phyloP scores from a whole-genome alignment of 352 stramenopile species.

The Globisporangium spinosum region DNA sequence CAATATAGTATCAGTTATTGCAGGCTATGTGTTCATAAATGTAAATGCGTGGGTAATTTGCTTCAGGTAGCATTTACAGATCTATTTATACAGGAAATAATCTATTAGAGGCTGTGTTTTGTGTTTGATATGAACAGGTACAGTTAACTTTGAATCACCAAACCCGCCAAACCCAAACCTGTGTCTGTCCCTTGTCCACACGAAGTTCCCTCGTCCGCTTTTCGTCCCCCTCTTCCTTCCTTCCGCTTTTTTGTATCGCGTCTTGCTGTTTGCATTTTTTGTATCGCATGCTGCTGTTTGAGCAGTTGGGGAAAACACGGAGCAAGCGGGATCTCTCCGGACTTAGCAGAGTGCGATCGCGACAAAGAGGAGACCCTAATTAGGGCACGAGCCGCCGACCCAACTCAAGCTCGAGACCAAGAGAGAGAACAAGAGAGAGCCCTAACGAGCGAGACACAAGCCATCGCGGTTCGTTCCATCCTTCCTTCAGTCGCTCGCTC shows the following conservation, averaged over 20 bases:
- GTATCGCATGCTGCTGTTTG: neutral
- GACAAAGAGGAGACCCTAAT: constrained; percentile 13
- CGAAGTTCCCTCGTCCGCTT: neutral
- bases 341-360: neutral
- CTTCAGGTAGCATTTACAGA: neutral
- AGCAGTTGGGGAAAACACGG: neutral
- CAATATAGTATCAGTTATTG: no score
- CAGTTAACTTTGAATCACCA: neutral
- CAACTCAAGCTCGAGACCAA: neutral
- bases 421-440: neutral
- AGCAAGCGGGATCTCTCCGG: neutral
- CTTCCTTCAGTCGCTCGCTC: neutral
- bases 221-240: neutral
- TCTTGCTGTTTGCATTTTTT: neutral
- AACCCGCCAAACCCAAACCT: neutral
- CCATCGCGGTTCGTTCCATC: no score
- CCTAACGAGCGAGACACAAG: neutral
- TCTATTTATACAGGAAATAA: neutral
- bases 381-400: neutral
- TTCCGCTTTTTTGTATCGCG: constrained; percentile 1
- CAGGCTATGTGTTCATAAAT: neutral
- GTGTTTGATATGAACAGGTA: neutral
- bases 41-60: neutral
- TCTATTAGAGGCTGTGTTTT: neutral
- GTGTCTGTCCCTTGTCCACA: neutral